phyloP scores from a whole-genome alignment of 2,329 filamentous ascomycete species.

The Penicillium sp. region DNA sequence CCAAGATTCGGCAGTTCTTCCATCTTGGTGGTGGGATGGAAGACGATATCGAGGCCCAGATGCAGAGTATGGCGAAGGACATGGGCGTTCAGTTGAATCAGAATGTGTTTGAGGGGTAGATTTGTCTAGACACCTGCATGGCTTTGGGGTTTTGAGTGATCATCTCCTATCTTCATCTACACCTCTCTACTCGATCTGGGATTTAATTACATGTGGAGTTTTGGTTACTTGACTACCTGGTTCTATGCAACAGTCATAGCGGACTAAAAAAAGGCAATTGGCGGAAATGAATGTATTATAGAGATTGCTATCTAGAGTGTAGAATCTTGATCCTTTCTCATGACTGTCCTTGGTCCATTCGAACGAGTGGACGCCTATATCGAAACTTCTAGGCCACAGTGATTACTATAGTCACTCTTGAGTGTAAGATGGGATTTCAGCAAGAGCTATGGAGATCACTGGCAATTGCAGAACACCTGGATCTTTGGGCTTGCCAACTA shows the following conservation, averaged over 20 bases:
- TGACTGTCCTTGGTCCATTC: neutral
- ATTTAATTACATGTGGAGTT: neutral
- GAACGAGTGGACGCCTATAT: neutral
- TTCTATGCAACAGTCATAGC: neutral
- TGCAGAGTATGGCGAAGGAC: constrained; percentile 83
- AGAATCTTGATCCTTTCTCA: neutral
- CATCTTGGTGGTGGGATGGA: constrained; percentile 83
- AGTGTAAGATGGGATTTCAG: too few species aligned
- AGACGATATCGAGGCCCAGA: constrained; percentile 82
- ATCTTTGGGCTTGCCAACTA: too few species aligned
- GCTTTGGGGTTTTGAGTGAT: neutral
- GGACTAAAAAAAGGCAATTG: neutral
- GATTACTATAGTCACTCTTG: neutral
- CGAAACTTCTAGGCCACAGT: neutral
- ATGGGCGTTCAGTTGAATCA: constrained; percentile 89
- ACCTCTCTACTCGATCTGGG: neutral
- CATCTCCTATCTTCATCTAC: neutral
- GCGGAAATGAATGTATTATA: neutral
- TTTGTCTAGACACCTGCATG: neutral
- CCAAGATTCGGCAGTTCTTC: constrained; percentile 70
- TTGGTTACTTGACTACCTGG: neutral
- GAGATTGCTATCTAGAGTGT: neutral
- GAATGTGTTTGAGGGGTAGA: constrained; percentile 76
- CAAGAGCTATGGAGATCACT: too few species aligned
- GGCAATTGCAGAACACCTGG: too few species aligned